These are phyloP conservation scores for Asparagopsis taxiformis DNA, from an alignment of 31 red algal genomes.

Conservation along the genomic window DNA sequence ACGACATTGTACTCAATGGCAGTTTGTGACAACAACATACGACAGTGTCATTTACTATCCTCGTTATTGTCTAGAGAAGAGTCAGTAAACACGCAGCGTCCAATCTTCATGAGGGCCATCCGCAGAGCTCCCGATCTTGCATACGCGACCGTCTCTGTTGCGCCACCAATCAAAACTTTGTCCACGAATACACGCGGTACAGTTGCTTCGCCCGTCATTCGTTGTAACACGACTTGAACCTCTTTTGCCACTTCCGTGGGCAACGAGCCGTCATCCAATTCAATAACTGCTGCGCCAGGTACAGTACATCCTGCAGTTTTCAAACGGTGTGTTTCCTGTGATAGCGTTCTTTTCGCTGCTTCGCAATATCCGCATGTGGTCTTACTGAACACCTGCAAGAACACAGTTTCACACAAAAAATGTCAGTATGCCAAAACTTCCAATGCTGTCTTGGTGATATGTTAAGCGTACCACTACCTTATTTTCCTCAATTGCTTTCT, in stretches of 20 bases:
- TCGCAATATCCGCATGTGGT: constrained; percentile 44
- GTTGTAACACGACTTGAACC: constrained; percentile 19
- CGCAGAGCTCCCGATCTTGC: constrained; percentile 23
- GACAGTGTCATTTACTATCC: no score
- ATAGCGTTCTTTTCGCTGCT: constrained; percentile 32
- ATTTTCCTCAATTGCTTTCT: constrained; percentile 7
- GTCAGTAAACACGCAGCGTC: constrained; percentile 5
- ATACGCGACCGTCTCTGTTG: constrained; percentile 40
- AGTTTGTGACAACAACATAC: no score
- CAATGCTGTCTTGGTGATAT: neutral
- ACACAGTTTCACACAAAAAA: neutral
- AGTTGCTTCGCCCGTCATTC: constrained; percentile 46
- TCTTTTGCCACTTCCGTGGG: constrained; percentile 30
- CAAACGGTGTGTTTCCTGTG: constrained; percentile 2
- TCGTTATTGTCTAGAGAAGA: no score
- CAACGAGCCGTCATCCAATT: constrained; percentile 37
- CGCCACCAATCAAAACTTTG: constrained; percentile 41
- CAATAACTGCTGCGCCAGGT: constrained; percentile 28
- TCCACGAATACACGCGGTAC: constrained; percentile 56
- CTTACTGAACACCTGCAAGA: constrained; percentile 35
- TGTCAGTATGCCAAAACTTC: neutral
- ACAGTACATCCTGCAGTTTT: constrained; percentile 18
- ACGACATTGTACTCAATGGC: no score
- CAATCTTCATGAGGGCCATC: constrained; percentile 52
- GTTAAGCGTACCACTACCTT: constrained; percentile 20